Evolutionary conservation across 1,284 basidiomycete species (phyloP), one percentile per base, ranked within the genome.

Genomic region (Bjerkandera adusta): DNA sequence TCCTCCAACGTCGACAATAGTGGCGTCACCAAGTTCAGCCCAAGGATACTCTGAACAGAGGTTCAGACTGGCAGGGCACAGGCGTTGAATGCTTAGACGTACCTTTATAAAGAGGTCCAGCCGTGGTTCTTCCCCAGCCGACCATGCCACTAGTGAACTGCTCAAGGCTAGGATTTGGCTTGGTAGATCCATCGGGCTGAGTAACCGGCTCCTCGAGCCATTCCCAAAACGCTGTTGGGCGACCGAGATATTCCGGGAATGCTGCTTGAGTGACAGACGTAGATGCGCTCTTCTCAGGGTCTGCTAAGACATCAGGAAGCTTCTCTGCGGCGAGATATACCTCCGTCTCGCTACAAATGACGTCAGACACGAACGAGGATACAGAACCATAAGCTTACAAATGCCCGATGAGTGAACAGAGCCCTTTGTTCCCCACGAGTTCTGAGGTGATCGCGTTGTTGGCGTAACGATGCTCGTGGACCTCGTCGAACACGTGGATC

Each of bases 21-120:
- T 27, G 13, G 7, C 30, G n/a, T 33, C 25, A 26, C 36, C 36
- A 7, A 59, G 52, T 1, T 42, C 35, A 5, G 33, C 42, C 54
- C 59, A 58, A 1, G 43, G 51, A 32, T 48, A 58, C n/a, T 56
- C 56, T 57, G n/a, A n/a, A 24, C n/a, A 12, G 21, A 18, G 11
- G n/a, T n/a, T n/a, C n/a, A n/a, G n/a, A n/a, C n/a, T n/a, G 18
- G 11, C 29, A 21, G 13, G 12, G 12, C 5, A 18, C 7, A 5
- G 7, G 8, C 10, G 34, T n/a, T n/a, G n/a, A n/a, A n/a, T n/a
- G n/a, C n/a, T 20, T 15, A 5, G n/a, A 46, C 44, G 13, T 13
- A 55, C 50, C 50, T 8, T 33, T 36, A 33, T 48, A 45, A 7
- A 55, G 16, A 12, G 49, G 51, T 6, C 51, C 39, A 1, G 41